phyloP scores from a whole-genome alignment of 352 stramenopile species.

The Phytophthora pini region DNA sequence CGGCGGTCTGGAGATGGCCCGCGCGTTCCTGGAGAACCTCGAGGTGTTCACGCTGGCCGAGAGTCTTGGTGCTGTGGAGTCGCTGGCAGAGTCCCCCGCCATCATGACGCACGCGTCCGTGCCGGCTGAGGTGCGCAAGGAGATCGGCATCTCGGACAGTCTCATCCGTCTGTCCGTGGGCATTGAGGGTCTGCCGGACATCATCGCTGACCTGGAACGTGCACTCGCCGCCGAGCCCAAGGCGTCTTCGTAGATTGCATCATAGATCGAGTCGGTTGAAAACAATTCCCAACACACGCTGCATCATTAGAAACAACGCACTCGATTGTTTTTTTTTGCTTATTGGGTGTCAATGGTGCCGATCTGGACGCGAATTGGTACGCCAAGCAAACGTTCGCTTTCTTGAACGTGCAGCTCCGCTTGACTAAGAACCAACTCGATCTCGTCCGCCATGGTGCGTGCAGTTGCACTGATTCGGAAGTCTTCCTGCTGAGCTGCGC shows the following conservation, averaged over 20 bases:
- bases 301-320: not conserved
- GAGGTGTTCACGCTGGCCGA: conserved; percentile 95
- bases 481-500: conserved; percentile 38
- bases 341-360: conserved; percentile 38
- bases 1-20: conserved; percentile 78
- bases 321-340: too few species aligned
- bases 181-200: conserved; percentile 93
- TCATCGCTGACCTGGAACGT: conserved; percentile 90
- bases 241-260: conserved; percentile 27
- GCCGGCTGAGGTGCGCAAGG: conserved; percentile 84
- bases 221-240: conserved; percentile 66
- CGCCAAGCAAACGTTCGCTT: conserved; percentile 51
- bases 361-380: conserved; percentile 54
- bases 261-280: conserved; percentile 15
- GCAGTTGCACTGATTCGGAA: conserved; percentile 36
- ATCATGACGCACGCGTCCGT: conserved; percentile 96
- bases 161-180: conserved; percentile 94
- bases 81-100: conserved; percentile 92
- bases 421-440: conserved; percentile 45
- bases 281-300: conserved; percentile 3
- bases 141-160: conserved; percentile 92
- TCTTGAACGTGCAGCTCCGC: conserved; percentile 51
- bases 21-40: conserved; percentile 93
- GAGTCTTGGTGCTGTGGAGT: conserved; percentile 95
- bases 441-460: conserved; percentile 34